Percentiles rank a stretch among this genome's conserved stretches.
These are phyloP conservation scores for Scedosporium dehoogii DNA, from an alignment of 2,329 filamentous ascomycete species.

Conservation along the genomic window DNA sequence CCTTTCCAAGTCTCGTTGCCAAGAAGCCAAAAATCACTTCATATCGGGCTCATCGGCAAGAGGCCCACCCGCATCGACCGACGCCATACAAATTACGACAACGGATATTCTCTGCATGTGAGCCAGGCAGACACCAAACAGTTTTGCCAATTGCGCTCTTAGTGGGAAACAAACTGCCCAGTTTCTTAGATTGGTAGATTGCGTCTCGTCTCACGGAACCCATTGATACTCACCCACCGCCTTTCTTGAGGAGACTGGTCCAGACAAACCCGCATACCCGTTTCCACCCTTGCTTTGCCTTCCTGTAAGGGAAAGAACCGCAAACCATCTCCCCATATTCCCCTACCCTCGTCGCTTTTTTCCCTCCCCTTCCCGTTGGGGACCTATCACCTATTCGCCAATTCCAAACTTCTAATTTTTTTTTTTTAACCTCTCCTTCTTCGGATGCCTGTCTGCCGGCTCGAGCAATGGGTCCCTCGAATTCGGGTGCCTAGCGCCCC, in stretches of 20 bases:
- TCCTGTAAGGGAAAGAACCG: neutral
- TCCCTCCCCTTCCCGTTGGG: neutral
- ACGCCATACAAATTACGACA: neutral
- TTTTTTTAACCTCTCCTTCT: neutral
- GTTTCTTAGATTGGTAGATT: neutral
- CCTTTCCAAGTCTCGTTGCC: too few relatives aligned
- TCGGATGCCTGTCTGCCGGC: constrained; percentile 5
- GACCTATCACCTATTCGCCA: neutral
- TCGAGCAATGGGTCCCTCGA: constrained; percentile 7
- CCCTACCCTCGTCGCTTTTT: neutral
- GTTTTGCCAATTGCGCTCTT: neutral
- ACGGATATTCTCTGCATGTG: neutral
- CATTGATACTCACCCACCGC: neutral
- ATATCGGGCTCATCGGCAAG: constrained; percentile 4
- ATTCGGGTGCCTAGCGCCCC: neutral
- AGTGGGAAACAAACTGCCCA: neutral
- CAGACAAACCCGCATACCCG: neutral
- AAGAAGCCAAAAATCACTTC: constrained; percentile 2
- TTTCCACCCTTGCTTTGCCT: neutral
- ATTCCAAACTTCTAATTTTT: neutral
- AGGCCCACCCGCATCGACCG: neutral
- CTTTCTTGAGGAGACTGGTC: neutral
- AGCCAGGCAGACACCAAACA: neutral
- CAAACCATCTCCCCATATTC: neutral
- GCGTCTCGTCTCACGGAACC: neutral